Base-by-base conservation (phyloP, 176 grass and related monocot species). In the Lolium perenne region DNA sequence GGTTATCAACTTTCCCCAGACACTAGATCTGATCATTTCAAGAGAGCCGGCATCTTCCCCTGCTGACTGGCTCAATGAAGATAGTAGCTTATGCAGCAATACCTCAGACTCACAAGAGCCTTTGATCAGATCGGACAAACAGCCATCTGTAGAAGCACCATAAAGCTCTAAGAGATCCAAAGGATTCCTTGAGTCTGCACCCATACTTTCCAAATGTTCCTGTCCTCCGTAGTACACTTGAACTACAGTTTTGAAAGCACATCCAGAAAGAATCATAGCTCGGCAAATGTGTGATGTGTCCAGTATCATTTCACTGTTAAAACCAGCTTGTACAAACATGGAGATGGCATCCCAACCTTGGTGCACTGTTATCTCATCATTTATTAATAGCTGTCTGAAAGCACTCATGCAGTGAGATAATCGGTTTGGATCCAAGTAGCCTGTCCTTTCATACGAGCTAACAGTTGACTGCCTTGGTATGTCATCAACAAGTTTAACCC, bases 191-290 rank as follows among this genome's bases (percentile, higher is more conserved):
- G 56, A 35, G 71, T 89, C 88, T 80, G 75, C 63, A 82, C 12
- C 46, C 56, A 62, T 67, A 80, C 29, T 49, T 80, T 49, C 84
- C 70, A 85, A 76, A 58, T 92, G 80, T 85, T 77, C 57, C 55
- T 88, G 84, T 58, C 85, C 84, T 76, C 87, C 85, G 84, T 86
- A 80, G 80, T 89, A 94, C 85, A 88, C 89, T 88, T 92, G 79
- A 91, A 67, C 82, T 61, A 95, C 87, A 55, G 79, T 88, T 83
- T 91, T 78, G 85, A 95, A 95, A 82, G 68, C 65, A 84, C 91
- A 92, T 55, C 94, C 88, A 21, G 97, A 92, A 82, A 98, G 80
- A 88, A 98, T 78, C 94, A 95, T 94, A 75, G 90, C 81, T 98
- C 79, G 90, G 70, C 88, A 90, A 88, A 98, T 91, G 62, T 78